Base-by-base conservation (phyloP, 2,329 filamentous ascomycete genomes). In the Phyllosticta citrichinensis region DNA sequence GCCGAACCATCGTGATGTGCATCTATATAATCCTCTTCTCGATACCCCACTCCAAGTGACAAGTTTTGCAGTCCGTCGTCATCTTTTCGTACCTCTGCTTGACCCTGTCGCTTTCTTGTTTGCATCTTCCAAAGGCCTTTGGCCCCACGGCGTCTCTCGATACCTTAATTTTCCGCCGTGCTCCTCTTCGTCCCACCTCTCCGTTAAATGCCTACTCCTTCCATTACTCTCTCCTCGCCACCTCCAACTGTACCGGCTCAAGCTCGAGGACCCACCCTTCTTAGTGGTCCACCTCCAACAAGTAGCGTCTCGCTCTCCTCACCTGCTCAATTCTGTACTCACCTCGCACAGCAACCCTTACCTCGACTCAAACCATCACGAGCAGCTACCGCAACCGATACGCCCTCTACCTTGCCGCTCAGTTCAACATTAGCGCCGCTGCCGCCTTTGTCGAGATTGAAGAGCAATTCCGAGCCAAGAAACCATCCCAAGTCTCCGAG, bases 391-490 rank as follows among this genome's bases (percentile, higher is more conserved):
- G 72, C 60, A 65, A 65, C 60, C 70, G 71, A 60, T 74, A 74
- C 66, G 72, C 72, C 52, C 70, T 73, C 58, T 74, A 74, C 63
- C 70, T 74, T 54, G 72, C 72, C 30, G 69, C 71, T 19, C 72
- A 72, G 35, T 74, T 74, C 68, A 73, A 71, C 63, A 74, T 74
- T 66, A 72, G 69, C 60, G 68, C 73, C 60, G 68, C 73, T 62
- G 72, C 72, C 56, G 72, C 72, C 40, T 62, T 73, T 63, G 70
- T 67, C 54, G 72, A 74, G 63, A 70, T 71, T 50, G 72, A 74
- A 62, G 65, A 63, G 57, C 68, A 74, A 61, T 67, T 74, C 24
- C 60, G 56, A 20, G 52, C 54, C 55, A 56, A 50, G 50, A 57
- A 61, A 14, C 20, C 19, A 17, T 52, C 59, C n/a, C 27, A 27